These are phyloP conservation scores for Boletales sp. DNA, from an alignment of 768 basidiomycete species.

Conservation along the genomic window DNA sequence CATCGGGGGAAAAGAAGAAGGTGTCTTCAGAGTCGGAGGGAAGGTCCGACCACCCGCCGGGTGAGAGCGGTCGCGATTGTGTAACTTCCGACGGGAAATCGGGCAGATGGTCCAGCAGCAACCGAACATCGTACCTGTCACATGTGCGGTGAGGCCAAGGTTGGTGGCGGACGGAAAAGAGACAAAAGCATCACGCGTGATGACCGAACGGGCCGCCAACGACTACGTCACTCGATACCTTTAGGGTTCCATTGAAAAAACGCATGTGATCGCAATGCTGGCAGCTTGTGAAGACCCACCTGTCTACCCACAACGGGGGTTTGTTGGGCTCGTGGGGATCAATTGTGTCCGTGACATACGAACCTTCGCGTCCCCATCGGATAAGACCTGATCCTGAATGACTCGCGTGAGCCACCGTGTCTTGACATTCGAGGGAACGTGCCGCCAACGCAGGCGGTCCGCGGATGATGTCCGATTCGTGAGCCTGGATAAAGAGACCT, in stretches of 20 bases:
- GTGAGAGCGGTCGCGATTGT: slow-evolving; percentile 36
- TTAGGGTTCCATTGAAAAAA: neutral
- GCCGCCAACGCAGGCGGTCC: slow-evolving; percentile 44
- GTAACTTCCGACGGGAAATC: neutral
- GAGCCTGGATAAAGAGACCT: slow-evolving; percentile 56
- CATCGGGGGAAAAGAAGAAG: slow-evolving; percentile 70
- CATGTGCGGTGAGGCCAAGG: slow-evolving; percentile 17
- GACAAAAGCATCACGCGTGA: slow-evolving; percentile 12
- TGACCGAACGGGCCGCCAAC: neutral
- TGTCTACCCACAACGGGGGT: slow-evolving; percentile 66
- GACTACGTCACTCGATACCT: slow-evolving; percentile 9
- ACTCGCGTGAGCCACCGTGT: neutral
- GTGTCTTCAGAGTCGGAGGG: slow-evolving; percentile 85
- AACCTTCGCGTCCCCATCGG: slow-evolving; percentile 23
- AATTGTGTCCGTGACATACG: slow-evolving; percentile 3
- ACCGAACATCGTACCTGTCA: slow-evolving; percentile 74
- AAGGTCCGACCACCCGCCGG: slow-evolving; percentile 77
- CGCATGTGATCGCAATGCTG: slow-evolving; percentile 5
- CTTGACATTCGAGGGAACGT: slow-evolving; percentile 31
- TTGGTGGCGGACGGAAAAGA: slow-evolving; percentile 12
- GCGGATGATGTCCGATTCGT: slow-evolving; percentile 71
- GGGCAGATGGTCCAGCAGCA: slow-evolving; percentile 59
- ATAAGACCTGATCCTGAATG: slow-evolving; percentile 34
- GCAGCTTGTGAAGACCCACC: slow-evolving; percentile 52
- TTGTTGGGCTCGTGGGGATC: neutral